Evolutionary conservation across 345 rosid genomes (phyloP), one percentile per base, ranked within the genome.

Genomic region (Mallotus nudiflorus): DNA sequence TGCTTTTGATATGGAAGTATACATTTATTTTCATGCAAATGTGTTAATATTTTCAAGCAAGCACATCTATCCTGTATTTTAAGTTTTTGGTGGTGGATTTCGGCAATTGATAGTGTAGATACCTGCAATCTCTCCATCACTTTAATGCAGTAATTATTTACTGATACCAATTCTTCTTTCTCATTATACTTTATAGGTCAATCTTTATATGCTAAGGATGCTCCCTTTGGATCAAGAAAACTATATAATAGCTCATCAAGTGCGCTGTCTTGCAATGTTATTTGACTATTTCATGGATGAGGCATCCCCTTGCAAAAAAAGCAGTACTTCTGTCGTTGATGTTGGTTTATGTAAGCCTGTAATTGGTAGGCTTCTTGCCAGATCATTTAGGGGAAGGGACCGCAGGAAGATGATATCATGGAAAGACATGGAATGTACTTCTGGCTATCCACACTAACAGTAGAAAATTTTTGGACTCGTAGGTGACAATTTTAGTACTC

Each of bases 311-410:
- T 71, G 74, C 12, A 82, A 78, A 74, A 84, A 78, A 72, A 83
- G 83, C 75, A 73, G 78, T 60, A 86, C 87, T 37, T 87, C 82
- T 39, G 85, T 87, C 6, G 76, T 89, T 58, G 97, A 92, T 82
- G 86, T 88, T 19, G 94, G 99, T 24, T 80, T 88, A 82, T 87
- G 96, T 58, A 87, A 86, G 80, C 99, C 97, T 64, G 87, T 86
- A 8, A 75, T 68, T 11, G 96, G 96, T 51, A 84, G 71, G 66
- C 89, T 92, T 73, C 83, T 95, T n/a, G 82, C 85, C 45, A 86
- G 99, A 82, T 85, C 96, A 66, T 87, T 82, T 42, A 83, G 99
- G 73, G 98, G 98, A 54, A 86, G 96, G 81, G 98, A 95, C 79
- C 86, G 86, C 11, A 84, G 97, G 76, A 95, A 85, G 82, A 92